Evolutionary conservation across 2,329 filamentous ascomycete genomes (phyloP), one percentile per base, ranked within the genome.

Genomic region (Hawksworthiomyces lignivorus): DNA sequence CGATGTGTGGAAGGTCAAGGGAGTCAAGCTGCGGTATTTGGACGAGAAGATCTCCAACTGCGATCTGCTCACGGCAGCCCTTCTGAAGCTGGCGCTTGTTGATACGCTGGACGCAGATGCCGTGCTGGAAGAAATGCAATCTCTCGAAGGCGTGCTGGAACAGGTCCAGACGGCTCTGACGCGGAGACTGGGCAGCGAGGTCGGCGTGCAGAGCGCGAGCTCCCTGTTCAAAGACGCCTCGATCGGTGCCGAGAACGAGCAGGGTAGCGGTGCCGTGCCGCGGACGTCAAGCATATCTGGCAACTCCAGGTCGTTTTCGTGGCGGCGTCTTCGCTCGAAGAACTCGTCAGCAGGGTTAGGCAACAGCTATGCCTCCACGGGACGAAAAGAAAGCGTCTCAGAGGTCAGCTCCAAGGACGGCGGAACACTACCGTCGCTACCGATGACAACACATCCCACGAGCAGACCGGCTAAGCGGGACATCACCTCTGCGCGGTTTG

Each of bases 1-100:
- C 39, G 89, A 97, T 56, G 87, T 92, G 4, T 98, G 92, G 92
- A 77, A 81, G 43, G 89, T 96, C 7, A 90, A 90, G 57, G 88
- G 87, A 21, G 89, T 96, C 40, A 97, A 95, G 63, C 72, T 98
- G 19, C 92, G 88, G 64, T 82, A 82, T 26, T 57, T 97, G 1
- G 92, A 98, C 50, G 92, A 98, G 54, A 98, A 98, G 67, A 82
- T 96, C 41, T 77, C 86, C 11, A 87, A 88, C 48, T 96, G 89
- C 59, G 92, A 98, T 60, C 73, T 87, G 39, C 73, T 98, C 37
- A 97, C 90, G 1, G 87, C 89, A 1, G 89, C 90, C 9, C 68
- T 98, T 22, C 73, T 87, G 43, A 92, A 89, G 58, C 73, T 98
- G 27, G 78, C 81, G 7, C 76, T 80, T 48, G 88, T 95, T 1